Evolutionary conservation across 805 yeast genomes (phyloP), one percentile per base, ranked within the genome.

Genomic region (Candida verbasci): DNA sequence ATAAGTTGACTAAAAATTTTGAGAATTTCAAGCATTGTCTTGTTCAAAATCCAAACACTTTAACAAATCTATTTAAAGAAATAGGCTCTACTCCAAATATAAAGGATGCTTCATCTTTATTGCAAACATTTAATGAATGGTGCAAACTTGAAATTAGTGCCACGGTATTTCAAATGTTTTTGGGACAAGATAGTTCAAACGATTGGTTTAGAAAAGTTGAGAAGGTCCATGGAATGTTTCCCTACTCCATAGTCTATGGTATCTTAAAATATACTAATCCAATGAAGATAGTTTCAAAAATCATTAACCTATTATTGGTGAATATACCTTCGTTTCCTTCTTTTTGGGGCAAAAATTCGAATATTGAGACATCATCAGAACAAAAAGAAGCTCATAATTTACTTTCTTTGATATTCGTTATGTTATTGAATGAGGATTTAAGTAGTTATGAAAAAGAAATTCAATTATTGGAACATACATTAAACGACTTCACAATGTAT

Each of bases 231-330:
- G 62, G 70, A 22, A 52, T 86, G 41, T 76, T 91, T 62, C 98
- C 97, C 0, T 93, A 91, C 56, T 62, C 73, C 1, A 53, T 91
- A 24, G 76, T 89, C 56, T 80, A 80, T 29, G 85, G 86, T 15
- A 82, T 91, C 16, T 58, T 93, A 51, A 74, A 79, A 50, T 78
- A 82, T 41, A 86, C 97, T 0, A 91, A 91, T 52, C 97, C 98
- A 2, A 77, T 88, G 60, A 76, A 82, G 28, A 79, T 91, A 18
- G 78, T 86, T 64, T 84, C 88, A 42, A 77, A 81, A 16, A 62
- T 91, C 55, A 74, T 89, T 24, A 96, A 87, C 49, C 55, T 91
- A 40, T 78, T 91, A 46, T 76, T 93, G 65, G 86, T 65, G 22
- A 56, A 61, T 35, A 40, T 65, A 17, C 72, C 72, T 2, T 49